Base-by-base conservation (phyloP, 176 grass and related monocot species). In the Musa schizocarpa region DNA sequence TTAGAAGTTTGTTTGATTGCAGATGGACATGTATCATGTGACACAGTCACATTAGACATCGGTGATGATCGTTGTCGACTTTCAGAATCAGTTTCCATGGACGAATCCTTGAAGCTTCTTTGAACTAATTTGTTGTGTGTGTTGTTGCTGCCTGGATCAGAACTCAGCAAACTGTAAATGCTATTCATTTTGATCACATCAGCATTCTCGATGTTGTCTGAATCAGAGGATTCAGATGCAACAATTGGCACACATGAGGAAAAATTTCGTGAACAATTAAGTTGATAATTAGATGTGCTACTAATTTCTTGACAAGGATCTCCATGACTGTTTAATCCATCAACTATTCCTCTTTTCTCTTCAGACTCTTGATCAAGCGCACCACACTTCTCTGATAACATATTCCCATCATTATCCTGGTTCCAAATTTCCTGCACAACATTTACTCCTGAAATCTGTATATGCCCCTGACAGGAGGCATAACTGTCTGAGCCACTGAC, bases 161-260 rank as follows among this genome's bases (percentile, higher is more conserved):
- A 79, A 53, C 53, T 58, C 51, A 76, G 77, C 5, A 68, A 80
- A 80, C 65, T 26, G 69, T 64, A 55, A 65, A 67, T 67, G 8
- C 11, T 43, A 17, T 63, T 13, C 5, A 53, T 68, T 51, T 73
- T 79, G 54, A 58, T 59, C 9, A 27, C 65, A 61, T 52, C 81
- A 70, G 17, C 59, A 81, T 75, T 69, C 74, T 81, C 85, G 19
- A 85, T 56, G 55, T 78, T 77, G 68, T 78, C 69, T 53, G 83
- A 78, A 59, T 81, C 73, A 76, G 80, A 49, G 71, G 80, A 81
- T 29, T 80, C 65, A 71, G 74, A 85, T 59, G 64, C 48, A 81
- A 87, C 16, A 68, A 59, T 69, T 78, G 63, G 49, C 34, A 80
- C 72, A 52, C 80, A 79, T 58, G 68, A 75, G 51, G 65, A 26